These are phyloP conservation scores for Penicillium palitans DNA, from an alignment of 2,329 filamentous ascomycete species.

Conservation along the genomic window DNA sequence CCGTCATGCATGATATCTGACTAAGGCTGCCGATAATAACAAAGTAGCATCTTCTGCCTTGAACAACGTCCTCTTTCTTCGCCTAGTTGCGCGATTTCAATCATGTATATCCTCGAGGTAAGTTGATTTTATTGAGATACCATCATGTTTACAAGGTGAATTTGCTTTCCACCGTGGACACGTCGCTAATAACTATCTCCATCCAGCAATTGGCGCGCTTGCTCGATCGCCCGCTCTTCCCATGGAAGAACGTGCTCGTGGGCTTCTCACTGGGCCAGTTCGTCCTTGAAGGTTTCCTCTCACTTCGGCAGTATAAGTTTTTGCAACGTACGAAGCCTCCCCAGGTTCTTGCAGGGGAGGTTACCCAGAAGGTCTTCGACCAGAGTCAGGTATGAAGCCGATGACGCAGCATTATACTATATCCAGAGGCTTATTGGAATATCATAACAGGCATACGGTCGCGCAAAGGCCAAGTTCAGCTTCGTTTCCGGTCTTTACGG, in stretches of 20 bases:
- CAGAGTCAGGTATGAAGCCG: conserved; percentile 70
- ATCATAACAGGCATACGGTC: conserved; percentile 71
- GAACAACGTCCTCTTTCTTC: conserved; percentile 14
- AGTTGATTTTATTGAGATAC: not conserved
- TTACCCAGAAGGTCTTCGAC: conserved; percentile 86
- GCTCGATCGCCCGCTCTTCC: conserved; percentile 89
- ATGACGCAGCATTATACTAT: not conserved
- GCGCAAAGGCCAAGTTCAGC: conserved; percentile 89
- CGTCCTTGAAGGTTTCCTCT: conserved; percentile 84
- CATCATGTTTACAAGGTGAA: conserved; percentile 6
- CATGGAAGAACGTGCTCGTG: conserved; percentile 95
- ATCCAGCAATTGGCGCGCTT: conserved; percentile 70
- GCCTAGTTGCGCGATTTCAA: conserved; percentile 21
- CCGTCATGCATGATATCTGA: conserved; percentile 19
- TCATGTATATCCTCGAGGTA: conserved; percentile 43
- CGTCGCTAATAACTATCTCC: conserved; percentile 10
- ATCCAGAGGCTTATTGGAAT: conserved; percentile 2
- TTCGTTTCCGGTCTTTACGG: conserved; percentile 78
- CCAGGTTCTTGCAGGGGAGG: conserved; percentile 82
- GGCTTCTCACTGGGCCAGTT: conserved; percentile 93
- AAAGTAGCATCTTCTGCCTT: conserved; percentile 23
- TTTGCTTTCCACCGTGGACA: conserved; percentile 17
- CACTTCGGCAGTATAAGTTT: conserved; percentile 84
- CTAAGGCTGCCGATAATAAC: conserved; percentile 27
- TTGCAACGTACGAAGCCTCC: conserved; percentile 78